Percentiles rank a stretch among this genome's conserved stretches.
These are phyloP conservation scores for Metschnikowia peoriensis DNA, from an alignment of 805 yeast species.

Conservation along the genomic window DNA sequence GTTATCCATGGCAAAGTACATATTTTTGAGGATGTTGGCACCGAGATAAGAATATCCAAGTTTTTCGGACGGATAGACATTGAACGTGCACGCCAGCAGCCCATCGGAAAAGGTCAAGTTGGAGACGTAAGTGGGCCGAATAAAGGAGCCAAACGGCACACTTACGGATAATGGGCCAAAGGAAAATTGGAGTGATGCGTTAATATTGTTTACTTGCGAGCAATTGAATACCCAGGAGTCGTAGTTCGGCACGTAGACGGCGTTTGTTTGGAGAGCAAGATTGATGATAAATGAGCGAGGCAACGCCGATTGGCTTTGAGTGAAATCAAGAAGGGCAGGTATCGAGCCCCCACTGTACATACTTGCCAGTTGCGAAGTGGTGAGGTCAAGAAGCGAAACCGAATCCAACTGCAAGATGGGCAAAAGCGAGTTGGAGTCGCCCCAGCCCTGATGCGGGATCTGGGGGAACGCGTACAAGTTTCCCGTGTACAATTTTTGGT, in stretches of 20 bases:
- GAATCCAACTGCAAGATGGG: constrained; percentile 32
- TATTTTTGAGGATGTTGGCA: constrained; percentile 49
- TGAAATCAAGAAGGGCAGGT: constrained; percentile 61
- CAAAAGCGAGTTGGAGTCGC: constrained; percentile 14
- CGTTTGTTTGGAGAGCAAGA: constrained; percentile 68
- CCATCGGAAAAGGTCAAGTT: constrained; percentile 52
- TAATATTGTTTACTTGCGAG: constrained; percentile 39
- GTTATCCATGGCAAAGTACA: constrained; percentile 63
- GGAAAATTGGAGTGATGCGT: constrained; percentile 52
- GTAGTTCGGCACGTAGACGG: constrained; percentile 49
- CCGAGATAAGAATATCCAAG: constrained; percentile 59
- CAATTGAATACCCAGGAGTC: constrained; percentile 65
- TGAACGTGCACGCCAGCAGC: constrained; percentile 53
- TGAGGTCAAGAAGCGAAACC: constrained; percentile 25
- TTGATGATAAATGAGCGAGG: constrained; percentile 58
- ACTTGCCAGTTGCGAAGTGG: constrained; percentile 35
- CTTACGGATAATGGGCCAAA: constrained; percentile 52
- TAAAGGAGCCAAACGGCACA: constrained; percentile 49
- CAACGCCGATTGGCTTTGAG: constrained; percentile 47
- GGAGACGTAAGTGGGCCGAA: constrained; percentile 29
- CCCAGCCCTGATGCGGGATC: constrained; percentile 35
- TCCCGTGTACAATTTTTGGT: constrained; percentile 45
- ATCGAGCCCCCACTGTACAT: constrained; percentile 34
- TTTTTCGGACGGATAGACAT: constrained; percentile 46
- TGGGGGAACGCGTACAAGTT: constrained; percentile 49